Conservation (phyloP, 225 moss, liverwort and hornwort genomes). For the Climacium dendroides region DNA sequence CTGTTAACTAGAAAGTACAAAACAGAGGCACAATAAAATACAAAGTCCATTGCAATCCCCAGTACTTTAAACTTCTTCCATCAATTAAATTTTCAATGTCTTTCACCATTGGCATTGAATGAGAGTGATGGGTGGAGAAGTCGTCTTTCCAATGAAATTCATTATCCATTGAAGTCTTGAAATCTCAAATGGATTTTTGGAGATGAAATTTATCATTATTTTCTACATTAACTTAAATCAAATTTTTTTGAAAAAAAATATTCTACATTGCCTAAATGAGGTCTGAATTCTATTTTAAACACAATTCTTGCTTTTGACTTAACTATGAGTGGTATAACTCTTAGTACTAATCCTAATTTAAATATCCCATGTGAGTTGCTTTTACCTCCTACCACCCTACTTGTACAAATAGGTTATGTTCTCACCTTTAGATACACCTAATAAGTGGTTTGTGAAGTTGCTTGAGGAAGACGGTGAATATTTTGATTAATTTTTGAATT, state of each 20-base stretch:
- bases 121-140: no score
- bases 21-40: no score
- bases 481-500: accelerated
- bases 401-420: background rate
- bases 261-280: background rate
- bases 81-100: no score
- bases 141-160: no score
- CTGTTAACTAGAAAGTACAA: no score
- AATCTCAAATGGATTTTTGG: background rate
- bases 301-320: background rate
- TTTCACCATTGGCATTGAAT: no score
- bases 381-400: background rate
- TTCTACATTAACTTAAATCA: background rate
- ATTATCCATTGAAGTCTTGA: background rate
- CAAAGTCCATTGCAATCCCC: no score
- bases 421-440: accelerated
- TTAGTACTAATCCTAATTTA: no score
- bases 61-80: no score
- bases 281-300: background rate
- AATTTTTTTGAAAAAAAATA: no score
- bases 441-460: accelerated
- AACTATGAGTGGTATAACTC: no score
- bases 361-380: background rate
- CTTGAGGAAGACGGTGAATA: accelerated
- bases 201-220: background rate